Conservation (phyloP, 2,329 filamentous ascomycete species). For the Chaetomium sp. region DNA sequence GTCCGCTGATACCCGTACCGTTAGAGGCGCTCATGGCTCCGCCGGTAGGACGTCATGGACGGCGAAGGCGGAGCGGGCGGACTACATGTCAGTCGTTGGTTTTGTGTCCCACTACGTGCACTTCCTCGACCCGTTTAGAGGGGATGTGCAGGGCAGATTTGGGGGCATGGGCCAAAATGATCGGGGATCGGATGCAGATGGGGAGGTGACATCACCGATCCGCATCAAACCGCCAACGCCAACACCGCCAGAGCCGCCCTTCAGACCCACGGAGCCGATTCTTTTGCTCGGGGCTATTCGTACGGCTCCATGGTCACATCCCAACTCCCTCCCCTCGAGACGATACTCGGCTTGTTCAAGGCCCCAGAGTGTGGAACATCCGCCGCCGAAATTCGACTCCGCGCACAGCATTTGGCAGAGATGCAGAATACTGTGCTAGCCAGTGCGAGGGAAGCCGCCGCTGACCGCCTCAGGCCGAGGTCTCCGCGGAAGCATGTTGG, state of each 20-base stretch:
- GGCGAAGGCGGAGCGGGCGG: constrained; percentile 73
- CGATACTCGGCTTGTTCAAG: constrained; percentile 63
- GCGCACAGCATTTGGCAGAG: constrained; percentile 68
- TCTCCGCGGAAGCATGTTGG: constrained; percentile 44
- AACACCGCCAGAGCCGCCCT: constrained; percentile 4
- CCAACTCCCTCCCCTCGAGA: constrained; percentile 64
- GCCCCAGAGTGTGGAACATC: constrained; percentile 56
- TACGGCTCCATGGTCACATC: constrained; percentile 85
- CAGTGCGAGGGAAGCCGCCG: constrained; percentile 41
- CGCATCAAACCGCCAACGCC: constrained; percentile 20
- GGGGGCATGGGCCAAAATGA: constrained; percentile 6
- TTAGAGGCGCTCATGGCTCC: constrained; percentile 74
- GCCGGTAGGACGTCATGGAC: constrained; percentile 86
- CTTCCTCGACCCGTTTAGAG: constrained; percentile 51
- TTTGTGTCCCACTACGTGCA: constrained; percentile 77
- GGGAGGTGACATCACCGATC: constrained; percentile 5
- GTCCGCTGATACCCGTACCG: constrained; percentile 17
- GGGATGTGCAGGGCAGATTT: constrained; percentile 2
- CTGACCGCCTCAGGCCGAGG: constrained; percentile 36
- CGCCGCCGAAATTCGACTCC: constrained; percentile 68
- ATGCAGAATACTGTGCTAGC: constrained; percentile 58
- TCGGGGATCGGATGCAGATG: neutral
- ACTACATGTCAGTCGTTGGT: constrained; percentile 81
- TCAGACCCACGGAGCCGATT: constrained; percentile 35
- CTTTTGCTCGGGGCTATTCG: constrained; percentile 79